Base-by-base conservation (phyloP, 2,329 filamentous ascomycete genomes). In the Penicillium fuscoglaucum region DNA sequence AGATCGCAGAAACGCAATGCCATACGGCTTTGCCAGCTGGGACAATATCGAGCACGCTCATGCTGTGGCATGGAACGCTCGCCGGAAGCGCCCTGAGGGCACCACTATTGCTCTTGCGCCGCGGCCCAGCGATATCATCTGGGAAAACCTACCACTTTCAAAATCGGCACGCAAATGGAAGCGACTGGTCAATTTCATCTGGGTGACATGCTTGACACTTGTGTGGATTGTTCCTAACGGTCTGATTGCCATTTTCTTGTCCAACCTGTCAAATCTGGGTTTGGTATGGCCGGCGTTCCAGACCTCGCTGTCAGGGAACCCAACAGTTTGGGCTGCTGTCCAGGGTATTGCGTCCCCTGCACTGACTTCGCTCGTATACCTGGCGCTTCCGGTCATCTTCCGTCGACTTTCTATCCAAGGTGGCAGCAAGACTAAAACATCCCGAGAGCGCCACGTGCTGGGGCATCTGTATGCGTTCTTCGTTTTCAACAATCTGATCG, bases 1-100 rank as follows among this genome's bases (percentile, higher is more conserved):
- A 8, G 93, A 98, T 75, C 91, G 88, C 73, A 87, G 93, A 50
- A 91, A 93, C 71, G 89, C 93, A 17, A 89, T 96, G 83, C 83
- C 91, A 0, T 99, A 93, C 70, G 95, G 95, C 0, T 99, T 99
- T 72, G 93, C 93, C 9, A 97, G 91, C 68, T 99, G 95, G 77
- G 87, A 93, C 43, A 88, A 88, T 43, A 96, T 99, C 55, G 83
- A 87, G 58, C 90, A 96, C 67, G 91, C 95, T 0, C 95, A 99
- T 70, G 85, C 85, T 21, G 92, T 96, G 61, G 95, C 93, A 12
- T 96, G 90, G 75, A 84, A 87, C 10, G 86, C 89, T 24, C 89
- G 90, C 58, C 90, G 87, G 49, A 95, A 95, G 79, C 89, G 89
- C 66, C 90, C 91, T 0, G 83, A 90, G 41, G 91, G 91, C 6